These are phyloP conservation scores for Rhizopogon rudus DNA, from an alignment of 768 basidiomycete species.

Conservation along the genomic window DNA sequence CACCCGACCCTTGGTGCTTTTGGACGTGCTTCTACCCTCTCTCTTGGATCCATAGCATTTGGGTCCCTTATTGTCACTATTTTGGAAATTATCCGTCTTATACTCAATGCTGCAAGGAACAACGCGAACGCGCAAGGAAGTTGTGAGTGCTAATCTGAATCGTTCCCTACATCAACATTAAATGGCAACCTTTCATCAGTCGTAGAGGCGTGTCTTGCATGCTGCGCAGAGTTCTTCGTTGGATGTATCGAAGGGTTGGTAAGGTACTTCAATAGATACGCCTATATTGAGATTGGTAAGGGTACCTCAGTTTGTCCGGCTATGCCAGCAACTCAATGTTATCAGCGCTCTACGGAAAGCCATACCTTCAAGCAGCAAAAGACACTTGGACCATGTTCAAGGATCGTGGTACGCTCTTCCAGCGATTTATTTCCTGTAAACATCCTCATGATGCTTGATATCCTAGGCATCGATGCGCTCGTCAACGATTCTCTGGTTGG, in stretches of 20 bases:
- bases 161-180: background rate
- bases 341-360: conserved; percentile 77
- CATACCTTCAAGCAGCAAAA: conserved; percentile 75
- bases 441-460: background rate
- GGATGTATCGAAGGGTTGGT: conserved; percentile 66
- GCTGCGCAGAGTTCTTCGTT: conserved; percentile 75
- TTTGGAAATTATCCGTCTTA: conserved; percentile 60
- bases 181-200: conserved; percentile 34
- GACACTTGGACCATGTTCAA: conserved; percentile 78
- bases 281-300: conserved; percentile 77
- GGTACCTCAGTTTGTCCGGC: background rate
- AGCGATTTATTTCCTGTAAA: background rate
- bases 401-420: conserved; percentile 46
- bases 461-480: conserved; percentile 59
- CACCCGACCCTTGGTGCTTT: conserved; percentile 69
- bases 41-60: conserved; percentile 82
- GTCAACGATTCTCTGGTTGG: conserved; percentile 81
- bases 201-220: conserved; percentile 67
- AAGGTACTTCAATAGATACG: conserved; percentile 82
- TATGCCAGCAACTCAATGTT: background rate
- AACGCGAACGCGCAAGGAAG: conserved; percentile 60
- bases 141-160: conserved; percentile 37
- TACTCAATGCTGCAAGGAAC: conserved; percentile 54
- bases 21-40: conserved; percentile 68
- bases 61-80: conserved; percentile 81